Base-by-base conservation (phyloP, 1,284 basidiomycete genomes). In the Exsudoporus floridanus region DNA sequence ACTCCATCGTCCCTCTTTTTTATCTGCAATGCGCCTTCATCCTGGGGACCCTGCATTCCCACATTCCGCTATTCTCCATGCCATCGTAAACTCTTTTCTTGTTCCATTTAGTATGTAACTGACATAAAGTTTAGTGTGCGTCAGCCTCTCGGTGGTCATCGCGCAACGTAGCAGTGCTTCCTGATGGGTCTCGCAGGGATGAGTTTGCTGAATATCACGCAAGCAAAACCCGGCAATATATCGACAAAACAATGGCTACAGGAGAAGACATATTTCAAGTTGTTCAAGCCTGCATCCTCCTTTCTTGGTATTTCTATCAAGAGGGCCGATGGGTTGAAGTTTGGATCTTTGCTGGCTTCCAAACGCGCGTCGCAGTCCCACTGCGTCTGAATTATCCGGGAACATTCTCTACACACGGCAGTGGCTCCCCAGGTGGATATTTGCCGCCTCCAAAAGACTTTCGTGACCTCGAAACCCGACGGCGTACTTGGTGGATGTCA, bases 281-380 rank as follows among this genome's bases (percentile, higher is more conserved):
- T 14, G 81, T 92, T 76, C 90, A 93, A 66, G 90, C 90, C 3
- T 90, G 88, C 62, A 85, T 86, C 55, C 74, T 93, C 25, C 78
- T 93, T 27, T 90, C 86, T 2, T 92, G 90, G 88, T 92, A 89
- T 71, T 89, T 90, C 59, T 93, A 92, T 66, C 86, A 90, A 55
- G 87, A 92, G 67, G 91, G 90, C 3, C 80, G 90, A 50, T 92
- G 90, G 88, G 89, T 92, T 12, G 90, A 93, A 70, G 86, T 93
- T 6, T 94, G 90, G 90, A 87, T 92, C 39, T 89, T 89, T 70
- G 87, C 88, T 28, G 89, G 84, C 7, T 90, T 92, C 61, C 87
- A 90, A 62, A 89, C 86, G n/a, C 78, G 90, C 13, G 86, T 90
- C n/a, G 84, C 88, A 23, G 78, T 92, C 14, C 91, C 91, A 4